Conservation (phyloP, 2,329 filamentous ascomycete species). For the Coniochaeta hoffmannii region DNA sequence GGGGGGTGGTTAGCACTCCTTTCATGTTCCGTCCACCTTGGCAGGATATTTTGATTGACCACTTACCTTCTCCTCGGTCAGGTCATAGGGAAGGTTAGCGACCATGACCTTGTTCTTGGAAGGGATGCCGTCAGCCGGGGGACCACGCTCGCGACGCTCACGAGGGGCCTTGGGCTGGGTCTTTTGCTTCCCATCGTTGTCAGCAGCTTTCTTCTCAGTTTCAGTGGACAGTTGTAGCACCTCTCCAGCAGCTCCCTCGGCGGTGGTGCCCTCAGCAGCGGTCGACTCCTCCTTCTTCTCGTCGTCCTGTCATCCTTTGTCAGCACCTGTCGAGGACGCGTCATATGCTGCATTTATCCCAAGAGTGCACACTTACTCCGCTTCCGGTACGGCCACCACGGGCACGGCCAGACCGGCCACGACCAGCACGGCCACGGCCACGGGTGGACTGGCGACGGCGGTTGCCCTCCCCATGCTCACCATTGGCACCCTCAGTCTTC, state of each 20-base stretch:
- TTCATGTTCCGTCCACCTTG: background rate
- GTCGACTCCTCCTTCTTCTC: constrained; percentile 40
- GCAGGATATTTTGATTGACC: background rate
- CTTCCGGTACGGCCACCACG: constrained; percentile 57
- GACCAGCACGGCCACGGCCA: constrained; percentile 58
- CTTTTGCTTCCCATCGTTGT: constrained; percentile 32
- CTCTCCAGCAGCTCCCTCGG: constrained; percentile 40
- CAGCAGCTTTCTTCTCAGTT: constrained; percentile 50
- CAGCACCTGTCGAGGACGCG: constrained; percentile 1
- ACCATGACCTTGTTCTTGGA: constrained; percentile 99
- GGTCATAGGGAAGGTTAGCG: constrained; percentile 95
- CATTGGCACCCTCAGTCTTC: constrained; percentile 67
- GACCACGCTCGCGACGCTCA: constrained; percentile 72
- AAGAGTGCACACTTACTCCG: constrained; percentile 33
- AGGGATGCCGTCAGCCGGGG: constrained; percentile 91
- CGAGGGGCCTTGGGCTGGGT: constrained; percentile 47
- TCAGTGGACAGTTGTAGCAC: constrained; percentile 54
- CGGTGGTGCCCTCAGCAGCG: constrained; percentile 37
- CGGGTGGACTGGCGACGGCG: constrained; percentile 57
- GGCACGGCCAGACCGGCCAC: constrained; percentile 56
- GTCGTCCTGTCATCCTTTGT: constrained; percentile 13
- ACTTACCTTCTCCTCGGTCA: constrained; percentile 90
- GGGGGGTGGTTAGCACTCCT: constrained; percentile 14
- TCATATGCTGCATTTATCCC: background rate
- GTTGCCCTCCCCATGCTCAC: constrained; percentile 66